These are phyloP conservation scores for Blastomyces gilchristii DNA, from an alignment of 2,329 filamentous ascomycete species.

Conservation along the genomic window DNA sequence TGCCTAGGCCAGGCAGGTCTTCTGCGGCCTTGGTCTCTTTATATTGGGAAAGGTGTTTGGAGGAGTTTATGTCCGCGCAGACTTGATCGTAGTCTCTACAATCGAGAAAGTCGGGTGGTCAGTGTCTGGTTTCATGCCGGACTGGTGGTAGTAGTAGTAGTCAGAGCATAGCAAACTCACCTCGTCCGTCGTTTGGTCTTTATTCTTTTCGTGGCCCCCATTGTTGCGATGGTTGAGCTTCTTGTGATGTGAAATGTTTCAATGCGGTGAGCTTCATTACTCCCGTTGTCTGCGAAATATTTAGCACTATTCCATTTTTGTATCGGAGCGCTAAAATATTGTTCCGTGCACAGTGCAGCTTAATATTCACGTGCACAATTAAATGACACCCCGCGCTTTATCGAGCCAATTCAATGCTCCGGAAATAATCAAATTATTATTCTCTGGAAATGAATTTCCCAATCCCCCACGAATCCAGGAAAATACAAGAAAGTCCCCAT, in stretches of 20 bases:
- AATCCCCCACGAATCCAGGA: background rate
- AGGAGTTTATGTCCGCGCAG: constrained; percentile 65
- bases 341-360: background rate
- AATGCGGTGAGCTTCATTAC: background rate
- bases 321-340: background rate
- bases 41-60: constrained; percentile 70
- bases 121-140: constrained; percentile 24
- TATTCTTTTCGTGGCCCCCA: constrained; percentile 58
- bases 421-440: background rate
- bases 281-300: background rate
- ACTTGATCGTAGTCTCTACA: constrained; percentile 85
- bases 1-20: constrained; percentile 77
- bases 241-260: background rate
- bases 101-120: constrained; percentile 38
- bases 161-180: constrained; percentile 31
- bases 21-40: constrained; percentile 69
- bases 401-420: background rate
- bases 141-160: background rate
- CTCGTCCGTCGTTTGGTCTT: constrained; percentile 65
- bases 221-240: constrained; percentile 25
- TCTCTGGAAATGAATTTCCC: background rate
- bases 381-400: too few species aligned
- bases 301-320: background rate
- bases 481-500: background rate
- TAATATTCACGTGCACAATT: background rate